Evolutionary conservation across 2,329 filamentous ascomycete genomes (phyloP).

Genomic region (Phaeomoniella chlamydospora): DNA sequence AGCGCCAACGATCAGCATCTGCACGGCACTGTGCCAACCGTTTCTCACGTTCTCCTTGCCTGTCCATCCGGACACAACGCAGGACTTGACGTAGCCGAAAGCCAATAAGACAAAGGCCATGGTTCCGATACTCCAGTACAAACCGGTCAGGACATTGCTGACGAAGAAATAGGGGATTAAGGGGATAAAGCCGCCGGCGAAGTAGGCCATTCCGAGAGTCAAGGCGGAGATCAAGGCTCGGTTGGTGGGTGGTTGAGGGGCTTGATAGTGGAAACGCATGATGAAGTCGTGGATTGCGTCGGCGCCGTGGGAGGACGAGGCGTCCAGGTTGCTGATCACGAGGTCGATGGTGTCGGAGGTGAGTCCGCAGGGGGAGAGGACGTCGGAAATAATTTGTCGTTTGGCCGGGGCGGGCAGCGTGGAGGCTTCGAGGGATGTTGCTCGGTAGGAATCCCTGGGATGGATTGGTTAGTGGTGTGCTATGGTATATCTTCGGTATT

Average conservation of each 20-base stretch:
- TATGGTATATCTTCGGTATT: slow-evolving; percentile 17
- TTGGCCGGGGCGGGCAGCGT: neutral
- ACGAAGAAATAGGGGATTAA: slow-evolving; percentile 35
- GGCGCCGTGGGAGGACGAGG: slow-evolving; percentile 12
- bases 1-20: neutral
- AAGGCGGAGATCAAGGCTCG: slow-evolving; percentile 21
- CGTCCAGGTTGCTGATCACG: neutral
- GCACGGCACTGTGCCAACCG: neutral
- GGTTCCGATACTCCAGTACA: slow-evolving; percentile 34
- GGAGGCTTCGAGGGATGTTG: slow-evolving; percentile 16
- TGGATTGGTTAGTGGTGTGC: slow-evolving; percentile 21
- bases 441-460: slow-evolving; percentile 17
- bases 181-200: slow-evolving; percentile 30
- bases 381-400: neutral
- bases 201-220: slow-evolving; percentile 24
- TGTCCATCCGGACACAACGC: neutral
- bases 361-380: neutral
- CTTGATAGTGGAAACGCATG: slow-evolving; percentile 23
- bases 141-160: slow-evolving; percentile 21
- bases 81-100: slow-evolving; percentile 34
- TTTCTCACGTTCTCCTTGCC: neutral
- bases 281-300: slow-evolving; percentile 21
- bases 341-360: neutral
- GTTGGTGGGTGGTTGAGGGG: slow-evolving; percentile 22
- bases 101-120: slow-evolving; percentile 33